Evolutionary conservation across 192 early-diverging fungal genomes (phyloP).

Genomic region (Coemansia sp.): DNA sequence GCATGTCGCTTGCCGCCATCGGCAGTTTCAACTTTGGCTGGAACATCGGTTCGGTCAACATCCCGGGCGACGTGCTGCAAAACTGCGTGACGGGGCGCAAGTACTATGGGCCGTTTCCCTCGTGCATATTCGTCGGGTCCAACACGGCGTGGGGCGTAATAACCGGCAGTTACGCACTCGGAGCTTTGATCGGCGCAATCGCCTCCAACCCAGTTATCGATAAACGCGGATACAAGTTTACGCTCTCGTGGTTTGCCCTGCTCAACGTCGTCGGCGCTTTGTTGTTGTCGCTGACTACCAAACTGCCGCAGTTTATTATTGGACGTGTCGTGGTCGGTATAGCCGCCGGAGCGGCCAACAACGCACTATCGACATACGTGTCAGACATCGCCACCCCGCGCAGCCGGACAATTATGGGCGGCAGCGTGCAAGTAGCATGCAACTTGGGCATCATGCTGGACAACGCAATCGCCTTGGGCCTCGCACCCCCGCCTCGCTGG

Average conservation of each 20-base stretch:
- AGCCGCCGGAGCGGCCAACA: conserved; percentile 65
- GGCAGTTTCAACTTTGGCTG: conserved; percentile 58
- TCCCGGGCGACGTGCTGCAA: conserved; percentile 57
- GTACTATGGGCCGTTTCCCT: conserved; percentile 52
- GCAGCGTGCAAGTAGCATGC: conserved; percentile 70
- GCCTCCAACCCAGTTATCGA: conserved; percentile 59
- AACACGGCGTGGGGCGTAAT: conserved; percentile 59
- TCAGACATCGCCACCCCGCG: conserved; percentile 73
- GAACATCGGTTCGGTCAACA: conserved; percentile 60
- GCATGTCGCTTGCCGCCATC: conserved; percentile 45
- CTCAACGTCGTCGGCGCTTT: conserved; percentile 65
- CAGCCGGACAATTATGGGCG: conserved; percentile 69
- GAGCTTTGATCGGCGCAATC: conserved; percentile 67
- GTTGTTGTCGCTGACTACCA: conserved; percentile 62
- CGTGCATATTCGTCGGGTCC: conserved; percentile 40
- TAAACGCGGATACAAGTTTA: conserved; percentile 61
- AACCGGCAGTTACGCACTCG: conserved; percentile 60
- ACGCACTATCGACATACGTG: conserved; percentile 68
- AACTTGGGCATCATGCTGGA: conserved; percentile 77
- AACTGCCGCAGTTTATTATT: conserved; percentile 65
- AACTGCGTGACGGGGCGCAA: conserved; percentile 52
- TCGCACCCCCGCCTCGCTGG: conserved; percentile 67
- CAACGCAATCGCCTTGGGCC: conserved; percentile 62
- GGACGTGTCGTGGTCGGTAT: conserved; percentile 74
- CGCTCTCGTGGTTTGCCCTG: conserved; percentile 68